Evolutionary conservation across 1,284 basidiomycete species (phyloP).

Genomic region (Pseudozyma pruni): DNA sequence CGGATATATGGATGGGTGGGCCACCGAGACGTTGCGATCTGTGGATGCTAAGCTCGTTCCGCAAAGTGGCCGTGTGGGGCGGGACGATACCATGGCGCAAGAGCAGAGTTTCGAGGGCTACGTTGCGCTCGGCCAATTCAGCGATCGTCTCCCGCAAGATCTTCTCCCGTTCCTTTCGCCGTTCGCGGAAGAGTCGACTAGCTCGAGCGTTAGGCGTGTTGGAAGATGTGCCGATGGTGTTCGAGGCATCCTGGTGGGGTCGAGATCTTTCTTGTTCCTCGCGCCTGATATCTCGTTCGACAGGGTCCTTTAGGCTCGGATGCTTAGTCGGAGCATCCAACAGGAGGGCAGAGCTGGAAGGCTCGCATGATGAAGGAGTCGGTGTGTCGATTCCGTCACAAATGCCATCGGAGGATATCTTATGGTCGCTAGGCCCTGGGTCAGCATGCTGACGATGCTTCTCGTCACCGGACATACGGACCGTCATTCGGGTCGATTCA

Average conservation of each 20-base stretch:
- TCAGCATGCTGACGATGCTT: conserved; percentile 2
- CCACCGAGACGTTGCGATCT: conserved; percentile 20
- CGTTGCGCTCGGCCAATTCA: conserved; percentile 28
- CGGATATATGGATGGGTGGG: conserved; percentile 35
- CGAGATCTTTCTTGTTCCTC: too few species aligned
- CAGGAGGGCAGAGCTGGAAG: too few species aligned
- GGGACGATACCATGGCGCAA: conserved; percentile 21
- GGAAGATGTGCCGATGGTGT: neutral
- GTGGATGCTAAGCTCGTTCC: conserved; percentile 22
- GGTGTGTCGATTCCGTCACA: neutral
- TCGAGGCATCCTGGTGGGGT: neutral
- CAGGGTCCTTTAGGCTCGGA: too few species aligned
- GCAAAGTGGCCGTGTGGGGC: conserved; percentile 9
- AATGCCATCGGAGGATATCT: neutral
- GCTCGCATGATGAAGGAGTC: too few species aligned
- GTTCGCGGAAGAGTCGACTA: conserved; percentile 32
- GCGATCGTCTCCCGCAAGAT: conserved; percentile 29
- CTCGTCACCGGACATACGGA: neutral
- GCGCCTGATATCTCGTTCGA: too few species aligned
- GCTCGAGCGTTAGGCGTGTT: conserved; percentile 25
- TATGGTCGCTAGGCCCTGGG: neutral
- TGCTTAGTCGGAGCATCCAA: too few species aligned
- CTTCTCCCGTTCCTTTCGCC: conserved; percentile 34
- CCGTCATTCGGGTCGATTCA: too few species aligned
- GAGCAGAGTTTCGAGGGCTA: conserved; percentile 18